Evolutionary conservation across 805 yeast genomes (phyloP), one percentile per base, ranked within the genome.

Genomic region (Lipomyces japonicus): DNA sequence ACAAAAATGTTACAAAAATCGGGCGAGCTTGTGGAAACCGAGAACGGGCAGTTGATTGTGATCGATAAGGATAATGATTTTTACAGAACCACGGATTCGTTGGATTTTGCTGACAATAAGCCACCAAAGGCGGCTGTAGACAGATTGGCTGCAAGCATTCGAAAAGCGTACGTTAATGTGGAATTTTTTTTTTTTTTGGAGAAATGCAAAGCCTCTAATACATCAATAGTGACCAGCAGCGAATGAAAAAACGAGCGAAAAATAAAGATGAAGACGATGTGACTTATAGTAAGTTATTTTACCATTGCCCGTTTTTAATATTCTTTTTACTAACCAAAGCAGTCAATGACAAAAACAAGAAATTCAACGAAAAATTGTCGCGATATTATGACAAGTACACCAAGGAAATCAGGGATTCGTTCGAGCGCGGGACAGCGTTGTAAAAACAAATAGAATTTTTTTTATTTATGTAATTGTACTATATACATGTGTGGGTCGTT

Each of bases 261-360:
- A 45, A 50, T 9, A 70, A 63, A 2, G 73, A 64, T 3, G 69
- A 63, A 3, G 71, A 63, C 18, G 70, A 69, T 3, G 70, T 76
- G 25, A 62, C 60, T 22, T 71, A 68, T 42, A 71, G 65, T 56
- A 48, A 54, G 62, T 57, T 31, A 23, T 1, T 16, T 9, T n/a
- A 16, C 3, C 12, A n/a, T 37, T 10, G 28, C 24, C 16, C 10
- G 18, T 22, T n/a, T 1, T 26, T 14, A 14, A n/a, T 36, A n/a
- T 25, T 42, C 32, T 7, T 28, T n/a, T n/a, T 9, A 6, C 9
- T 19, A n/a, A 22, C 25, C n/a, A 28, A 31, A 18, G 75, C 69
- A 64, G 78, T 86, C 62, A 85, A 82, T 63, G 87, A 81, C 56
- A 82, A 81, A 65, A 86, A 86, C 70, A 77, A 75, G 62, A 82